phyloP scores from a whole-genome alignment of 192 early-diverging fungal genomes.

The Gaertneriomyces semiglobifer region DNA sequence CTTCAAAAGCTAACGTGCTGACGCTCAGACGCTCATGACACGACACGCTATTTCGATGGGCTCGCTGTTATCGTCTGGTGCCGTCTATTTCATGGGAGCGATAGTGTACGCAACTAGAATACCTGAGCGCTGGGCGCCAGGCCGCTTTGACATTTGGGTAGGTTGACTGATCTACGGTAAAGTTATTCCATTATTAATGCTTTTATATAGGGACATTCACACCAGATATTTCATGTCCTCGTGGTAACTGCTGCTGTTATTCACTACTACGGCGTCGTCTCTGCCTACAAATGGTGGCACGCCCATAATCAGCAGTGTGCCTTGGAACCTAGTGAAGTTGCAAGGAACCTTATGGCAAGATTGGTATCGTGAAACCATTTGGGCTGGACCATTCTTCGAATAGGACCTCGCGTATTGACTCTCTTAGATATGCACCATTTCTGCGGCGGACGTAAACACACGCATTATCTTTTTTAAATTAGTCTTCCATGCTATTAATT shows the following conservation, averaged over 20 bases:
- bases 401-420: too few species aligned
- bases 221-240: constrained; percentile 89
- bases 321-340: constrained; percentile 6
- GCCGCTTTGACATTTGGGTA: constrained; percentile 74
- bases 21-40: constrained; percentile 20
- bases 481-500: too few species aligned
- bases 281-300: constrained; percentile 27
- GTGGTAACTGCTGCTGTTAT: constrained; percentile 69
- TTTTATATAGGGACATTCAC: constrained; percentile 54
- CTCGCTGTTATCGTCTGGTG: constrained; percentile 47
- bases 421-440: too few species aligned
- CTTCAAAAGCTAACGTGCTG: background rate
- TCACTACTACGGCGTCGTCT: constrained; percentile 53
- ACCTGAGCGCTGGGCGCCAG: constrained; percentile 87
- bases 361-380: too few species aligned
- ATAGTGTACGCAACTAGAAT: constrained; percentile 77
- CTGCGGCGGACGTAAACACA: too few species aligned
- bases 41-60: constrained; percentile 20
- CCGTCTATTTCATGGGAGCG: constrained; percentile 77
- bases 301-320: constrained; percentile 20
- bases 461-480: too few species aligned
- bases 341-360: background rate
- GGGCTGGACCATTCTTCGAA: too few species aligned
- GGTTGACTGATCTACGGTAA: background rate
- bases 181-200: background rate